Conservation (phyloP, 352 stramenopile species). For the Phytophthora niederhauseri region DNA sequence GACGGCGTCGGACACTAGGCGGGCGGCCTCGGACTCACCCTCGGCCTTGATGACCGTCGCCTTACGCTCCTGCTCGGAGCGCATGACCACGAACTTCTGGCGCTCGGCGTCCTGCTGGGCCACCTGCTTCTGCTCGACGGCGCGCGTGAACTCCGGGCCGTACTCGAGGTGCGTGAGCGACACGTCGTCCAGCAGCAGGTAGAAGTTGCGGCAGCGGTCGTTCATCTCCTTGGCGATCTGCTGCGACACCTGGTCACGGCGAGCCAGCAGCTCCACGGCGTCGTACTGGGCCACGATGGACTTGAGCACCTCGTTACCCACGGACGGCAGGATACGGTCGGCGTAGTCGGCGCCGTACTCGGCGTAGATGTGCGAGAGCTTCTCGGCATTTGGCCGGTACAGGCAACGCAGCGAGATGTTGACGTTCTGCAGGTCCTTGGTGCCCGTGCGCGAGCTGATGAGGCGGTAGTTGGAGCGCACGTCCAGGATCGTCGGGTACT, state of each 20-base stretch:
- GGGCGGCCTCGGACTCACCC: slow-evolving; percentile 98
- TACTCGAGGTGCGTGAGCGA: slow-evolving; percentile 99
- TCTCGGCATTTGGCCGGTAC: slow-evolving; percentile 93
- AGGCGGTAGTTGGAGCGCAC: slow-evolving; percentile 97
- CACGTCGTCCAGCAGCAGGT: slow-evolving; percentile 99
- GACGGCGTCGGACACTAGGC: slow-evolving; percentile 98
- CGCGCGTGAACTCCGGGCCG: slow-evolving; percentile 98
- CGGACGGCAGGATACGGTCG: slow-evolving; percentile 99
- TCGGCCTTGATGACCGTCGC: slow-evolving; percentile 93
- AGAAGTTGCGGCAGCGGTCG: slow-evolving; percentile 97
- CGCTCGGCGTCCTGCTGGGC: slow-evolving; percentile 99
- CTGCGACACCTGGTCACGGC: slow-evolving; percentile 97
- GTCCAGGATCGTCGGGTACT: slow-evolving; percentile 99
- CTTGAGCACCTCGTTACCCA: slow-evolving; percentile 97
- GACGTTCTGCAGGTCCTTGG: slow-evolving; percentile 99
- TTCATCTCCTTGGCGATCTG: slow-evolving; percentile 98
- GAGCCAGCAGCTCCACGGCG: slow-evolving; percentile 98
- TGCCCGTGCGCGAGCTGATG: slow-evolving; percentile 97
- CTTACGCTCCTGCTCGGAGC: slow-evolving; percentile 98
- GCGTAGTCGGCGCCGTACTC: slow-evolving; percentile 98
- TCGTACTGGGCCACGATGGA: slow-evolving; percentile 98
- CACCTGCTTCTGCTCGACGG: slow-evolving; percentile 99
- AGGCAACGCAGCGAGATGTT: slow-evolving; percentile 99
- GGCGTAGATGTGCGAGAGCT: slow-evolving; percentile 97
- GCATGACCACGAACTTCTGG: slow-evolving; percentile 99